Conservation (phyloP, 73 alveolate species). For the Effrenium voratum region DNA sequence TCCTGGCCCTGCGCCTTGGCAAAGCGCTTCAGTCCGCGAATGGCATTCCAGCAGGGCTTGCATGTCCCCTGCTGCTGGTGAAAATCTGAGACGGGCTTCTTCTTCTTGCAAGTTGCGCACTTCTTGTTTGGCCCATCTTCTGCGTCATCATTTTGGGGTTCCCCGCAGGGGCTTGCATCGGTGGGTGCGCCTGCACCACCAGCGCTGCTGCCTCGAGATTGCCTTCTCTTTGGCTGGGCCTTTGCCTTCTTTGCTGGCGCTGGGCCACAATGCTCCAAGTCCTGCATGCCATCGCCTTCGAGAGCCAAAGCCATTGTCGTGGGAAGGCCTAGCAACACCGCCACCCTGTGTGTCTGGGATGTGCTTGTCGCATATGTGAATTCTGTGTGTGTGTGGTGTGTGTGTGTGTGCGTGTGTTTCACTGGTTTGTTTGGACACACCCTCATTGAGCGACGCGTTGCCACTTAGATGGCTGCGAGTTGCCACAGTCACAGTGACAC, state of each 20-base stretch:
- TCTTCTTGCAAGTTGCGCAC: not conserved
- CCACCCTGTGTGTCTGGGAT: not conserved
- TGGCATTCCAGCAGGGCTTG: slow-evolving; percentile 15
- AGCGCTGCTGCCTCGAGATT: no score
- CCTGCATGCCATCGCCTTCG: not conserved
- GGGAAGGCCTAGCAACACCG: not conserved
- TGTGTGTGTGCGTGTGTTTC: not conserved
- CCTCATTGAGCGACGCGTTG: no score
- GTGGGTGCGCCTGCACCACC: not conserved
- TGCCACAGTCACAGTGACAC: no score
- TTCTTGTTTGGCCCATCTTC: not conserved
- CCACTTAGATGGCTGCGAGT: no score
- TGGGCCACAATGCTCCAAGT: not conserved
- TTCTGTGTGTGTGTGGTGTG: not conserved
- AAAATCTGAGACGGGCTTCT: not conserved
- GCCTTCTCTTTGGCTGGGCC: no score
- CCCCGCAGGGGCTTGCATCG: not conserved
- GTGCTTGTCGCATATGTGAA: not conserved
- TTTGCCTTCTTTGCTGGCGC: not conserved
- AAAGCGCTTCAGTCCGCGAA: not conserved
- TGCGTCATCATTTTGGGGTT: not conserved
- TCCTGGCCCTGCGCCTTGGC: not conserved
- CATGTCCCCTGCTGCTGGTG: not conserved
- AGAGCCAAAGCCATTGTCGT: not conserved
- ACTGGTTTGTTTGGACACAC: not conserved